Base-by-base conservation (phyloP, 768 basidiomycete species). In the Trametopsis cervina region DNA sequence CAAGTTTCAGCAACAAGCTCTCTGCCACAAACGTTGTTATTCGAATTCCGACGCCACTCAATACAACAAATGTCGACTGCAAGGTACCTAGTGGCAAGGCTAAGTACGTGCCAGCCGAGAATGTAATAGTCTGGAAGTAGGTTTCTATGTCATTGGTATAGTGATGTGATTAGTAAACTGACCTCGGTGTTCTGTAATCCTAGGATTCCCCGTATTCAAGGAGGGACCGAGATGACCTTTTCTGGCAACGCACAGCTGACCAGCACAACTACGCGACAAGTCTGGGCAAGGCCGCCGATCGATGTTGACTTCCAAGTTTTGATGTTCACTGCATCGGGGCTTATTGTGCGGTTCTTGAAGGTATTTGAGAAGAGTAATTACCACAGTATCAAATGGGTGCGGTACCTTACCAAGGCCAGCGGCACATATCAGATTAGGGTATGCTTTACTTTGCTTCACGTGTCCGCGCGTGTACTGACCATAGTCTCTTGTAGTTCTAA, bases 251-350 rank as follows among this genome's bases (percentile, higher is more conserved):
- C 92, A 4, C 76, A 78, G 26, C 70, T 98, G 52, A 90, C 94
- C 1, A 80, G 81, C 51, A 95, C 92, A 25, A 99, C 96, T 0
- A 77, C 81, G 50, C 83, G 92, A 26, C 93, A 97, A 75, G 84
- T 95, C 3, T 99, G 96, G 96, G 93, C 94, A 2, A 75, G 96
- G 46, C 96, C 96, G 15, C 96, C 96, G 5, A 98, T 99, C 60
- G 90, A 95, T 56, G 84, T 98, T 54, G 96, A 99, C 65, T 99
- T 99, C 69, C 92, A 94, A 69, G 96, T 99, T 49, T 75, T 99
- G 57, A 99, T 99, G 96, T 91, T 98, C 67, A 98, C 96, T 0
- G 77, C 96, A 10, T 97, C 95, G 10, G 96, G 96, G 1, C 65
- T 99, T 59, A 86, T 95, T 43, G 96, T 99, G 37, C 80, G 95